A percentile compares a stretch with the other conserved stretches of the same genome.
These are phyloP conservation scores for Mycena haematopus DNA, from an alignment of 768 basidiomycete genomes.

Conservation along the genomic window DNA sequence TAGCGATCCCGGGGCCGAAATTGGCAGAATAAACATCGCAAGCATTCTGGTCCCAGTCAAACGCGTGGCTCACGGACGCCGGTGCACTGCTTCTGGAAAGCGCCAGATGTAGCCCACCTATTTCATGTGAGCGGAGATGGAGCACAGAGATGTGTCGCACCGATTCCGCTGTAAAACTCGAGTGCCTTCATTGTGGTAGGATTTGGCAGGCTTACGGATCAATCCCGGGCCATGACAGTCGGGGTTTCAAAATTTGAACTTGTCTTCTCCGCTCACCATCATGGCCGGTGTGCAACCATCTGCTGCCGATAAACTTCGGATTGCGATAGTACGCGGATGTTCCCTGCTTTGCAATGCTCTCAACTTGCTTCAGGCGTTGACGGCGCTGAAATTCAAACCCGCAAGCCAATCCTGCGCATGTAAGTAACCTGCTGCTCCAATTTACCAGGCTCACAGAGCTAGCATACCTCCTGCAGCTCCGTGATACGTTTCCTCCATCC, in stretches of 20 bases:
- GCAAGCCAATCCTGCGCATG: conserved; percentile 46
- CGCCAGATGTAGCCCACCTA: conserved; percentile 79
- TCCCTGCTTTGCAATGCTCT: background rate
- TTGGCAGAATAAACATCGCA: conserved; percentile 74
- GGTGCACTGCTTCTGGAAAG: conserved; percentile 56
- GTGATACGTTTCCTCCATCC: conserved; percentile 17
- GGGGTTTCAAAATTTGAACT: conserved; percentile 3
- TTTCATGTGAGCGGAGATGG: background rate
- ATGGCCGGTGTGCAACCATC: conserved; percentile 10
- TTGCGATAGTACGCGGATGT: conserved; percentile 45
- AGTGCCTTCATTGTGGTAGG: conserved; percentile 37
- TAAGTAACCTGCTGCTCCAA: conserved; percentile 30
- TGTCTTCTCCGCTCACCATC: background rate
- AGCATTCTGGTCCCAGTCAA: conserved; percentile 83
- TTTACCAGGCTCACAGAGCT: background rate
- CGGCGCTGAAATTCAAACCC: conserved; percentile 54
- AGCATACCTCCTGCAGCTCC: conserved; percentile 17
- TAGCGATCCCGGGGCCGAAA: conserved; percentile 51
- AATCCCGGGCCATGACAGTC: background rate
- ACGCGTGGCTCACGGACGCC: conserved; percentile 65
- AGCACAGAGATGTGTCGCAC: conserved; percentile 42
- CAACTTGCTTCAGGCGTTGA: conserved; percentile 47
- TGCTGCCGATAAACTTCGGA: conserved; percentile 44
- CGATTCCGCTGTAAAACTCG: conserved; percentile 87
- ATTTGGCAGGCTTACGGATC: conserved; percentile 15